Base-by-base conservation (phyloP, 2,329 filamentous ascomycete species). In the Geoglossum cookeanum region DNA sequence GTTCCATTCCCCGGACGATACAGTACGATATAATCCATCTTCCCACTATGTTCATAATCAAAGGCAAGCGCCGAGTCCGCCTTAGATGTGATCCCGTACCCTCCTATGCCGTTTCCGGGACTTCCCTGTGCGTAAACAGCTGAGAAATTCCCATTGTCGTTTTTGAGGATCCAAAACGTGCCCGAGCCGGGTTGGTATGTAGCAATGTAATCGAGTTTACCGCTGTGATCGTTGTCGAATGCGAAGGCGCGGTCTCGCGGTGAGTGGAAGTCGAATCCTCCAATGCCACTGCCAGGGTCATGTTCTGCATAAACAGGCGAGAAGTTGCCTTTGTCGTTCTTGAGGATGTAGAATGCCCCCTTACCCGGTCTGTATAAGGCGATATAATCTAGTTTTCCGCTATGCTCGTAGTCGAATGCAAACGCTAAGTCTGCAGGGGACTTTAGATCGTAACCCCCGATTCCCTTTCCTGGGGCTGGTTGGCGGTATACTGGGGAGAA, bases 391-490 rank as follows among this genome's bases (percentile, higher is more conserved):
- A 48, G 15, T 47, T 56, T 56, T 22, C 55, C 55, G 32, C 35
- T 48, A 30, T 45, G 17, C 17, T 56, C n/a, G 13, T 49, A 56
- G 44, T 56, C 55, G 44, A 56, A 56, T 4, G 39, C 55, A 30
- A 56, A 56, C 13, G 22, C 39, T 5, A 11, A 5, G 27, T 56
- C 55, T 3, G 9, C 11, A 2, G 17, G 7, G 22, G 44, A 53
- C n/a, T 37, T 52, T 17, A 57, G 37, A 33, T 54, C 45, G 39
- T 57, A 57, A 4, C 56, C 56, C 8, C 45, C 56, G 22, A 57
- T 53, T 3, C 56, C 56, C 15, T 4, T 3, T n/a, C 6, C 56
- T 4, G 6, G 29, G 32, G 15, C 47, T 9, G 29, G 47, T 29
- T 57, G 45, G 8, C 13, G 11, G 33, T 57, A 53, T 6, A 53